Conservation (phyloP, 1,284 basidiomycete species). For the Cerioporus squamosus region DNA sequence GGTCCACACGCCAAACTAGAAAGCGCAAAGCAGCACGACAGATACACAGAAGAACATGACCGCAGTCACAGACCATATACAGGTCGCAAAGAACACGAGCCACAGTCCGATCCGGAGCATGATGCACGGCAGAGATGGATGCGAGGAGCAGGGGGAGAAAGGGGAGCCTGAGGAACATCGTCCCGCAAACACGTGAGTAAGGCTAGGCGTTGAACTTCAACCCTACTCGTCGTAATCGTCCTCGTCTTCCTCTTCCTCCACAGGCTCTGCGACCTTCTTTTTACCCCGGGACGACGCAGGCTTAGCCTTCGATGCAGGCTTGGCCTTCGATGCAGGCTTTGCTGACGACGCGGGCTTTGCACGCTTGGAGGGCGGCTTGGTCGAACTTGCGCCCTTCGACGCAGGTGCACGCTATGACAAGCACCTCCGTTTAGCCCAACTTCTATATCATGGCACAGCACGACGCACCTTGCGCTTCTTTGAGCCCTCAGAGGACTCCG, state of each 20-base stretch:
- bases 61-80: background rate
- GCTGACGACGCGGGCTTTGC: conserved; percentile 28
- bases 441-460: background rate
- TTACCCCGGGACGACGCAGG: conserved; percentile 26
- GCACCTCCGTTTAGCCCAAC: background rate
- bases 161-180: too few relatives aligned
- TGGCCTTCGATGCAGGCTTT: conserved; percentile 24
- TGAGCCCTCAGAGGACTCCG: conserved; percentile 18
- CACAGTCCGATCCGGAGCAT: background rate
- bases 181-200: too few relatives aligned
- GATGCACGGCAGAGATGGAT: background rate
- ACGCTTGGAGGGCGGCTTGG: conserved; percentile 34
- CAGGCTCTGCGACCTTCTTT: conserved; percentile 28
- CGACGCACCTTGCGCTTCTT: conserved; percentile 42
- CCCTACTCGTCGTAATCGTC: conserved; percentile 4
- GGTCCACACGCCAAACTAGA: conserved; percentile 9
- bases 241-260: conserved; percentile 30
- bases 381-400: conserved; percentile 27
- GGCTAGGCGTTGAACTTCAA: conserved; percentile 9
- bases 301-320: conserved; percentile 30
- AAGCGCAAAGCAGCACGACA: conserved; percentile 7
- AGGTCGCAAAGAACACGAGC: background rate
- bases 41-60: conserved; percentile 4
- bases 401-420: conserved; percentile 30
- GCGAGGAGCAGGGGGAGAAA: background rate